A percentile compares a stretch with the other conserved stretches of the same genome.
Evolutionary conservation across 2,329 filamentous ascomycete genomes (phyloP).

Genomic region (Xylaria multiplex): DNA sequence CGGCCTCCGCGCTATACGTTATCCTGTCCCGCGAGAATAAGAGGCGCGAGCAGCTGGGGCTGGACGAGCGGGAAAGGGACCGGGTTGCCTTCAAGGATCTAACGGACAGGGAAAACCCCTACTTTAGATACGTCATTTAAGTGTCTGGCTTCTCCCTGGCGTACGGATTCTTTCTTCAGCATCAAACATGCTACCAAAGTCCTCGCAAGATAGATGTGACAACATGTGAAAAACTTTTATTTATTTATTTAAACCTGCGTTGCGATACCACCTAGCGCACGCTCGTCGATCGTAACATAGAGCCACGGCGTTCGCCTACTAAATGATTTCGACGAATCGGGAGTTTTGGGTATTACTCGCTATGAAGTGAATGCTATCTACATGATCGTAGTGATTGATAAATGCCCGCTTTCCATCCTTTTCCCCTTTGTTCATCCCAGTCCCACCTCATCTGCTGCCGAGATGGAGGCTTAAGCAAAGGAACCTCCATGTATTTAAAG

Average conservation of each 20-base stretch:
- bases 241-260: too few species aligned
- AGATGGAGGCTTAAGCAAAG: not conserved
- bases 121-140: conserved; percentile 70
- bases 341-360: not conserved
- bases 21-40: conserved; percentile 69
- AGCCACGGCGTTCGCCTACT: not conserved
- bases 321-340: not conserved
- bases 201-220: too few species aligned
- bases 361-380: conserved; percentile 4
- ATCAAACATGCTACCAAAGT: not conserved
- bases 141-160: not conserved
- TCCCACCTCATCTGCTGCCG: not conserved
- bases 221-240: too few species aligned
- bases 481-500: not conserved
- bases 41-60: conserved; percentile 56
- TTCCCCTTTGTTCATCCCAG: not conserved
- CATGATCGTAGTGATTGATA: not conserved
- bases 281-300: not conserved
- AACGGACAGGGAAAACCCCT: conserved; percentile 74
- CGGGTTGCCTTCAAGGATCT: conserved; percentile 74
- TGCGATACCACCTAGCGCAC: not conserved
- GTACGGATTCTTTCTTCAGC: not conserved
- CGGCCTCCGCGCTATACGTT: conserved; percentile 65
- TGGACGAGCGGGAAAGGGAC: conserved; percentile 70
- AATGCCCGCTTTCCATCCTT: not conserved